phyloP scores from a whole-genome alignment of 2,329 filamentous ascomycete genomes.

The Fusarium sp. region DNA sequence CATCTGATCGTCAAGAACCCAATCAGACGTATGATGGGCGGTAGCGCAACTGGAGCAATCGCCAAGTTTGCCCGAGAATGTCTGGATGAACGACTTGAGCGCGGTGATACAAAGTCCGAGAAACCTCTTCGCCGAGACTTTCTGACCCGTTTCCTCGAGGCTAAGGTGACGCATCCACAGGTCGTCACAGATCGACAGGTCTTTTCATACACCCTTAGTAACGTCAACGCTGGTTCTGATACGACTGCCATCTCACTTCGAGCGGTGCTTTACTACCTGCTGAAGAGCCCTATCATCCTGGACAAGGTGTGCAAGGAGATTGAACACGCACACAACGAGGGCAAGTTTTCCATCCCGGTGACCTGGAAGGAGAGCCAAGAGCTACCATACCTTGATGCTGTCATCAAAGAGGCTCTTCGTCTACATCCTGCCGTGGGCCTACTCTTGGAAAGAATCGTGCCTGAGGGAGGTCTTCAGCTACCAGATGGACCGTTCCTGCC shows the following conservation, averaged over 20 bases:
- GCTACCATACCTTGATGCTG: neutral
- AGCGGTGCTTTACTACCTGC: neutral
- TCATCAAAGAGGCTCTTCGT: neutral
- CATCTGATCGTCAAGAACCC: neutral
- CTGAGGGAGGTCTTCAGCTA: neutral
- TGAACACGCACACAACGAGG: neutral
- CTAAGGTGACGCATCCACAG: neutral
- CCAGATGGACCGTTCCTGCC: neutral
- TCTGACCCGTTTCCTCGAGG: neutral
- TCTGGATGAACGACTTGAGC: neutral
- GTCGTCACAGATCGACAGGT: neutral
- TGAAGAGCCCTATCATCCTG: neutral
- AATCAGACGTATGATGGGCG: neutral
- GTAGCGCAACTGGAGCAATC: neutral
- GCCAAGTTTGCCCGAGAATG: neutral
- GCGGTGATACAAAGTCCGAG: neutral
- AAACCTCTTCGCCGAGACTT: neutral
- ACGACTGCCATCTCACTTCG: neutral
- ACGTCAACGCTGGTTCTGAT: neutral
- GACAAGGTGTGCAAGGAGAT: neutral
- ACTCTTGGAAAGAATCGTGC: neutral
- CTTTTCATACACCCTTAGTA: neutral
- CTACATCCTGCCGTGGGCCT: neutral
- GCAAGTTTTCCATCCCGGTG: neutral
- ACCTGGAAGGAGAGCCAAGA: slow-evolving; percentile 2